Base-by-base conservation (phyloP, 2,329 filamentous ascomycete genomes). In the Alternaria angustiovoidea region DNA sequence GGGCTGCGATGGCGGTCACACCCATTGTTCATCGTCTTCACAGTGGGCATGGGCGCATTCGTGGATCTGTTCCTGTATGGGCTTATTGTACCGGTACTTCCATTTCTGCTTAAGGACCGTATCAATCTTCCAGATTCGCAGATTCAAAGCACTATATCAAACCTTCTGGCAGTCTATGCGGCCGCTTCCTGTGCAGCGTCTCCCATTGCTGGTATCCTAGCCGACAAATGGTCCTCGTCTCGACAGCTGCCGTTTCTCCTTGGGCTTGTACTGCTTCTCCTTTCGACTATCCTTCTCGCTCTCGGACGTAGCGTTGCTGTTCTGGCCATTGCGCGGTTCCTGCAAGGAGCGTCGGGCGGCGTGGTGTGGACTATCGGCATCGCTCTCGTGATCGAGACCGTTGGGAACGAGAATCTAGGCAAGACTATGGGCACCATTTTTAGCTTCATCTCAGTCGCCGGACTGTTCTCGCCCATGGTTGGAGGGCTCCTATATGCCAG, bases 351-450 rank as follows among this genome's bases (percentile, higher is more conserved):
- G 20, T 86, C 84, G 56, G 85, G 81, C 7, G 86, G 84, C 0
- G 80, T 88, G 32, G 86, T 89, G 0, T 88, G 86, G 83, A 87
- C 85, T 0, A 83, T 87, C 9, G 85, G 87, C 0, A 75, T 89
- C 11, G 85, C 87, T 1, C 79, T 89, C 60, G 80, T 87, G 39
- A 76, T 87, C 5, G 87, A 89, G 68, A 87, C 87, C 0, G 86
- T 89, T 7, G 81, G 83, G 0, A 80, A 78, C 2, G 79, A 85
- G 51, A 85, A 87, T 47, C 71, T 90, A 38, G 88, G 87, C 2
- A 88, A 87, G 70, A 85, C 85, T 1, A 85, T 90, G 68, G 88
- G 88, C 14, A 83, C 84, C 46, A 85, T 88, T 7, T 88, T 87
- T 72, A 85, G 84, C 60, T 84, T 89, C 62, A 84, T 88, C 52